These are phyloP conservation scores for Hypomontagnella submonticulosa DNA, from an alignment of 495 filamentous ascomycete species.

Conservation along the genomic window DNA sequence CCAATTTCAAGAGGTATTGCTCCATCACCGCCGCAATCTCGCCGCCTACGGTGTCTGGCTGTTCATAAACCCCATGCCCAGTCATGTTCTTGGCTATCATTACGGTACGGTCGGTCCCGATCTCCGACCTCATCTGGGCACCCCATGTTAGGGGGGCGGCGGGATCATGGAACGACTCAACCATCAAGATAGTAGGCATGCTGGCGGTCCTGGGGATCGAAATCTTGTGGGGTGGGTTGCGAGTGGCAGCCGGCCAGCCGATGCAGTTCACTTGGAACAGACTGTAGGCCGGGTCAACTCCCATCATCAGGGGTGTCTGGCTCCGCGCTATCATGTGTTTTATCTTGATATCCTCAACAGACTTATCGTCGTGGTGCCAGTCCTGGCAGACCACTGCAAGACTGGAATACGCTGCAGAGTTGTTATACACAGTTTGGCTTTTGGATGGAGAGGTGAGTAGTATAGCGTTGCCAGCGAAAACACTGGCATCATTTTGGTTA, in stretches of 20 bases:
- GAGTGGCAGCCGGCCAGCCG: constrained; percentile 45
- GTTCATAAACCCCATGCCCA: constrained; percentile 46
- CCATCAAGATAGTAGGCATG: constrained; percentile 38
- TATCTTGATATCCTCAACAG: constrained; percentile 28
- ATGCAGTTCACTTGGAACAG: constrained; percentile 36
- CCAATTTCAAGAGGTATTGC: constrained; percentile 6
- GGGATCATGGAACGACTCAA: constrained; percentile 47
- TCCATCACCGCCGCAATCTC: constrained; percentile 19
- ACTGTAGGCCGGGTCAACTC: constrained; percentile 18
- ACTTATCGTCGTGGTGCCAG: constrained; percentile 33
- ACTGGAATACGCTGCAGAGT: constrained; percentile 14
- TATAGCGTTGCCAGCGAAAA: not conserved
- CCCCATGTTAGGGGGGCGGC: constrained; percentile 40
- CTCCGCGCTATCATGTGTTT: constrained; percentile 11
- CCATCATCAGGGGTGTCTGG: constrained; percentile 39
- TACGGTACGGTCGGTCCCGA: constrained; percentile 16
- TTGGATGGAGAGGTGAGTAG: not conserved
- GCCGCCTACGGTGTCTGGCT: constrained; percentile 14
- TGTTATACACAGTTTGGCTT: not conserved
- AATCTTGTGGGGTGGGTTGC: constrained; percentile 35
- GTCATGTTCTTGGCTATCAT: constrained; percentile 43
- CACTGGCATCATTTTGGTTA: not conserved
- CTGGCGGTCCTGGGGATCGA: no score
- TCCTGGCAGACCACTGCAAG: constrained; percentile 44
- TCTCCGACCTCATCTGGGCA: constrained; percentile 38